Conservation (phyloP, 1,284 basidiomycete genomes). For the Boletus sp. region DNA sequence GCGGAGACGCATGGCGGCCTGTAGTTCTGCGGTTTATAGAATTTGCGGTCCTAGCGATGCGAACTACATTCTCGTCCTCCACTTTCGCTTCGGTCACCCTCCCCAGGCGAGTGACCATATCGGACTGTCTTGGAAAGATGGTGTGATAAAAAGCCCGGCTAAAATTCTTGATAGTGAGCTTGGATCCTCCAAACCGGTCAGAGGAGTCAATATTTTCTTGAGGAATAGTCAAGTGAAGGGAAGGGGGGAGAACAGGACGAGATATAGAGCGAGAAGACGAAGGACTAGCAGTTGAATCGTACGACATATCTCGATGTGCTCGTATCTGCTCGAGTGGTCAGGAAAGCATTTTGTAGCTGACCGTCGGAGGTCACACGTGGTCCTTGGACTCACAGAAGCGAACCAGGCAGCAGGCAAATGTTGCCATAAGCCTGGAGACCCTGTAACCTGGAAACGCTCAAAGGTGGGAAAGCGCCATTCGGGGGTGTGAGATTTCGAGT, state of each 20-base stretch:
- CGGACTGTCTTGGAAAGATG: slow-evolving; percentile 4
- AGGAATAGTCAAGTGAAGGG: slow-evolving; percentile 10
- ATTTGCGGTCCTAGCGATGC: neutral
- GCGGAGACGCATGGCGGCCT: neutral
- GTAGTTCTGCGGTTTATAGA: neutral
- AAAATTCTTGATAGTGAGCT: slow-evolving; percentile 2
- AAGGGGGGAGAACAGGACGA: slow-evolving; percentile 17
- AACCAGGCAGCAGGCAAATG: slow-evolving; percentile 1
- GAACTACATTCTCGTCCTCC: slow-evolving; percentile 2
- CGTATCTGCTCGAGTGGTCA: slow-evolving; percentile 1
- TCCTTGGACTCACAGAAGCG: slow-evolving; percentile 1
- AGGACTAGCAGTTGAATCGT: slow-evolving; percentile 1
- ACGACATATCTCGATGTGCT: slow-evolving; percentile 12
- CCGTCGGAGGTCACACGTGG: neutral
- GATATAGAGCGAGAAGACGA: slow-evolving; percentile 8
- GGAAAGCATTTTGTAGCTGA: slow-evolving; percentile 3
- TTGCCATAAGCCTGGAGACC: slow-evolving; percentile 1
- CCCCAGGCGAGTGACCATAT: neutral
- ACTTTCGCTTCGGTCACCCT: neutral
- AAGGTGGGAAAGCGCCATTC: slow-evolving; percentile 10
- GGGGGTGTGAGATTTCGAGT: neutral
- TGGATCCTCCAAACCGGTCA: neutral
- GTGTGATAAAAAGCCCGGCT: slow-evolving; percentile 12
- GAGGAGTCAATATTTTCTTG: neutral
- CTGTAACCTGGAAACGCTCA: slow-evolving; percentile 19